Evolutionary conservation across 257 asterid genomes (phyloP).

Genomic region (Solanum appendiculatum): DNA sequence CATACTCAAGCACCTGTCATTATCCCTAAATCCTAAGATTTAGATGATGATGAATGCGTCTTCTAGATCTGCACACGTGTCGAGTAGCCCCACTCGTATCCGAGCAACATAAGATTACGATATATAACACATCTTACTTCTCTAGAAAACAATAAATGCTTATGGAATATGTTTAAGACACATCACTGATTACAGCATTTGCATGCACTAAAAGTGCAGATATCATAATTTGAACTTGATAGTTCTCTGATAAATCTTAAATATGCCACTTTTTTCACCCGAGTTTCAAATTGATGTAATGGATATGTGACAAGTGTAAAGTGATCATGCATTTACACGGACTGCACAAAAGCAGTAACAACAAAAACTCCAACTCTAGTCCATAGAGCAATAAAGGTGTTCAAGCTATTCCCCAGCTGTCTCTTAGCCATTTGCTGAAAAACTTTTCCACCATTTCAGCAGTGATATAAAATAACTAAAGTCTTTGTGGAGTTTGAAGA

Average conservation of each 20-base stretch:
- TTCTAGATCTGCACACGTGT: not conserved
- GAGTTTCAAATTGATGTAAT: not conserved
- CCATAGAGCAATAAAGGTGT: not conserved
- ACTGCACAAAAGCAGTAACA: not conserved
- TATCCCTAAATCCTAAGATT: not conserved
- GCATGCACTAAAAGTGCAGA: not conserved
- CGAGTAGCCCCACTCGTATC: not conserved
- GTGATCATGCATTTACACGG: not conserved
- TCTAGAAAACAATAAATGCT: not conserved
- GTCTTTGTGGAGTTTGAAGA: not conserved
- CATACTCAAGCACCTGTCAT: not conserved
- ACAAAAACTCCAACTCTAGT: not conserved
- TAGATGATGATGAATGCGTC: not conserved
- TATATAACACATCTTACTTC: not conserved
- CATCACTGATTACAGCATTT: not conserved
- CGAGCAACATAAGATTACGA: not conserved
- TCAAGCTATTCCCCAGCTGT: not conserved
- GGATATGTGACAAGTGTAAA: not conserved
- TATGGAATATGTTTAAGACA: not conserved
- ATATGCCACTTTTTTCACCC: not conserved
- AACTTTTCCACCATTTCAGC: not conserved
- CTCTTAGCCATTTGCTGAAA: not conserved
- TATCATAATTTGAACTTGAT: not conserved
- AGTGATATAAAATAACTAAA: not conserved
- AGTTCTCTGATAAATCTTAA: not conserved